These are phyloP conservation scores for Exophiala mesophila DNA, from an alignment of 2,329 filamentous ascomycete species.

Conservation along the genomic window DNA sequence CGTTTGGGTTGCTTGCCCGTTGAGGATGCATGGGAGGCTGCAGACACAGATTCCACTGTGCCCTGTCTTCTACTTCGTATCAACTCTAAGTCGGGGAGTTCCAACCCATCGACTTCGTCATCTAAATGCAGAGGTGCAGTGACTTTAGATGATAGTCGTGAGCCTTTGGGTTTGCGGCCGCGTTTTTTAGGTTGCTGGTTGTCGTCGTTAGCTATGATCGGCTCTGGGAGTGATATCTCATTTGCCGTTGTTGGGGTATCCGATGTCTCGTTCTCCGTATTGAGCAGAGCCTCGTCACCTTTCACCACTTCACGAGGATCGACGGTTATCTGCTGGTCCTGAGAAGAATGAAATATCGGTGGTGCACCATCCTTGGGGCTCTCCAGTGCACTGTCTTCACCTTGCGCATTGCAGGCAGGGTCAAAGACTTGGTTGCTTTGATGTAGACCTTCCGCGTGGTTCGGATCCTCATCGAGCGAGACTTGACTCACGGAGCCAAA, in stretches of 20 bases:
- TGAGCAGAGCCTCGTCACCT: slow-evolving; percentile 8
- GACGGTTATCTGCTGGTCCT: neutral
- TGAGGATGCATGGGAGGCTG: slow-evolving; percentile 16
- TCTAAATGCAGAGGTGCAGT: slow-evolving; percentile 5
- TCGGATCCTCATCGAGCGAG: slow-evolving; percentile 14
- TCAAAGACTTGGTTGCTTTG: neutral
- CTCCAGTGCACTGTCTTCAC: neutral
- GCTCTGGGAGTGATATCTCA: too few relatives aligned
- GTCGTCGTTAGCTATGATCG: slow-evolving; percentile 9
- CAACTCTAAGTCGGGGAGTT: slow-evolving; percentile 4
- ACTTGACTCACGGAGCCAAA: slow-evolving; percentile 24
- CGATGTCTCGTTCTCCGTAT: neutral
- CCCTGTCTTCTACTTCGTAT: slow-evolving; percentile 11
- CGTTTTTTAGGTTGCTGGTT: slow-evolving; percentile 19
- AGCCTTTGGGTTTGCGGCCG: slow-evolving; percentile 22
- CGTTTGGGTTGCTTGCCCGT: slow-evolving; percentile 14
- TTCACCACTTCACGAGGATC: neutral
- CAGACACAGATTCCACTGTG: slow-evolving; percentile 23
- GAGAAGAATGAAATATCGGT: neutral
- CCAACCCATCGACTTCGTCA: slow-evolving; percentile 15
- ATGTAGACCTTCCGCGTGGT: slow-evolving; percentile 1
- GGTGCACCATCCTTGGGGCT: too few relatives aligned
- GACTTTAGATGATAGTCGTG: slow-evolving; percentile 7
- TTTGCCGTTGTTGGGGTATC: neutral
- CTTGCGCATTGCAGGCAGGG: neutral